These are phyloP conservation scores for Casuarina equisetifolia DNA, from an alignment of 306 rosid species.

Conservation along the genomic window DNA sequence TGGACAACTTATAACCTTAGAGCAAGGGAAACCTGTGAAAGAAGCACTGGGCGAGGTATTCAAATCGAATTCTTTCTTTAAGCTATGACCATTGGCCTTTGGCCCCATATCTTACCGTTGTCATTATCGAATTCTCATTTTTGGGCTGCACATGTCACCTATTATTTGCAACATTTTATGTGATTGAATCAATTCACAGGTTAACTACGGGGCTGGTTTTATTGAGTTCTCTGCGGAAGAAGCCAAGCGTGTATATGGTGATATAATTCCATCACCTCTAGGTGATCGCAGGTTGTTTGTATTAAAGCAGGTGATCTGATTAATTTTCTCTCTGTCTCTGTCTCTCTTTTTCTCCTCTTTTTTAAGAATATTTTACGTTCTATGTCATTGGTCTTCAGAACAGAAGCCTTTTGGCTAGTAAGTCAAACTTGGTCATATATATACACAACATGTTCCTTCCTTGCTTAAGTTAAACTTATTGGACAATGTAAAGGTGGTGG, in stretches of 20 bases:
- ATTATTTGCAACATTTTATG: slow-evolving; percentile 19
- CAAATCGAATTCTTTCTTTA: slow-evolving; percentile 26
- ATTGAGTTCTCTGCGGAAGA: slow-evolving; percentile 94
- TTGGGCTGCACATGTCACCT: slow-evolving; percentile 22
- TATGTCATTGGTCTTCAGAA: background rate
- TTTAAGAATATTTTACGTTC: slow-evolving; percentile 16
- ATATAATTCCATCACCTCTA: slow-evolving; percentile 82
- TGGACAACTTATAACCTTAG: slow-evolving; percentile 91
- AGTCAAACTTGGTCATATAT: background rate
- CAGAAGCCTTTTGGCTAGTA: background rate
- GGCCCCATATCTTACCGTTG: slow-evolving; percentile 10
- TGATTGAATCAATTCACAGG: slow-evolving; percentile 42
- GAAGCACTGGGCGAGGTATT: slow-evolving; percentile 92
- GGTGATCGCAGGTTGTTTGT: slow-evolving; percentile 86
- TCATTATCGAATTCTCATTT: slow-evolving; percentile 7
- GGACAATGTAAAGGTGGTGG: background rate
- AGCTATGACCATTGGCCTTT: slow-evolving; percentile 7
- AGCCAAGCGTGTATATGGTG: slow-evolving; percentile 94
- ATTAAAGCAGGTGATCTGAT: slow-evolving; percentile 71
- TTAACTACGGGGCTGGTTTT: slow-evolving; percentile 74
- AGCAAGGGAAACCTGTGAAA: slow-evolving; percentile 93
- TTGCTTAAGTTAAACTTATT: background rate
- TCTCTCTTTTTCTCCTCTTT: no score
- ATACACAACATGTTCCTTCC: background rate
- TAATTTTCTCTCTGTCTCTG: slow-evolving; percentile 6